phyloP scores from a whole-genome alignment of 441 rosid genomes.

The Iberis amara region DNA sequence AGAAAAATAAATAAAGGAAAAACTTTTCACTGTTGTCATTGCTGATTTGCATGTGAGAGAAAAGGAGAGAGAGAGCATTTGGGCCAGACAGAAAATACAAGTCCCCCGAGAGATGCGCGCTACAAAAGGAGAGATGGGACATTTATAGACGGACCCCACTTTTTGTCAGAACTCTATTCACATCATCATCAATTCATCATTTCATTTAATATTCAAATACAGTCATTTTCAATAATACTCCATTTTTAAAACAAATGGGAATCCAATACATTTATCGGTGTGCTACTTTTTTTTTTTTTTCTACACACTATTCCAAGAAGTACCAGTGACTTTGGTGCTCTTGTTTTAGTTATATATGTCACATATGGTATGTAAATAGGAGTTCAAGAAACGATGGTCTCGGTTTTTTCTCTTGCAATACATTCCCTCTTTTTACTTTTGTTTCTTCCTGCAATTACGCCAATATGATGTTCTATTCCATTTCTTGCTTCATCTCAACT shows the following conservation, averaged over 20 bases:
- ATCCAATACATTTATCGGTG: slow-evolving; percentile 26
- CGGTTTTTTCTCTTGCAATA: not conserved
- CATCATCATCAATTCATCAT: slow-evolving; percentile 30
- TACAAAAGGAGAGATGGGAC: slow-evolving; percentile 38
- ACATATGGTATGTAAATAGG: not conserved
- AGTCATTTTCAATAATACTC: not conserved
- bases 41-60: slow-evolving; percentile 33
- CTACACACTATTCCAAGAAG: too few species aligned
- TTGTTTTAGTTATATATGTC: slow-evolving; percentile 9
- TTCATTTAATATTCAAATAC: slow-evolving; percentile 17
- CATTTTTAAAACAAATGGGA: slow-evolving; percentile 7
- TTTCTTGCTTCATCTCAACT: not conserved
- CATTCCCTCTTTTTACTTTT: slow-evolving; percentile 8
- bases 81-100: slow-evolving; percentile 36
- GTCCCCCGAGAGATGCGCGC: slow-evolving; percentile 42
- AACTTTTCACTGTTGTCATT: slow-evolving; percentile 28
- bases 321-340: slow-evolving; percentile 5
- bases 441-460: not conserved
- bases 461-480: not conserved
- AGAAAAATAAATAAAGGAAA: slow-evolving; percentile 8
- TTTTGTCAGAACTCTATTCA: slow-evolving; percentile 32
- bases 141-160: slow-evolving; percentile 35
- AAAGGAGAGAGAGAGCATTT: slow-evolving; percentile 16
- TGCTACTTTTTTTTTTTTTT: not conserved
- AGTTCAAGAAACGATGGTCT: slow-evolving; percentile 7